Conservation (phyloP, 1,284 basidiomycete genomes). For the Tilletia setariae region DNA sequence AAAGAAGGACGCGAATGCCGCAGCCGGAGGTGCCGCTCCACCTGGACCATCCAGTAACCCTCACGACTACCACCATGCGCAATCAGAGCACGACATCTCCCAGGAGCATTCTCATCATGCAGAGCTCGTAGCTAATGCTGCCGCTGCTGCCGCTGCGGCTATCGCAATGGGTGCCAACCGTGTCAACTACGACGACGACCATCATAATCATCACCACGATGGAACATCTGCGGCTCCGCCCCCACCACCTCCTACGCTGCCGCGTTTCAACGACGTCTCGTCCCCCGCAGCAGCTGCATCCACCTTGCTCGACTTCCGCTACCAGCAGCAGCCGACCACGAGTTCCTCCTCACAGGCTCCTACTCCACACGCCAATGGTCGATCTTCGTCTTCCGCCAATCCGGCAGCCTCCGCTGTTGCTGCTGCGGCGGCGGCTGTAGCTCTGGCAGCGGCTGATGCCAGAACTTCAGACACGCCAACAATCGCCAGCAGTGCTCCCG, state of each 20-base stretch:
- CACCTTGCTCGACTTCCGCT: slow-evolving; percentile 15
- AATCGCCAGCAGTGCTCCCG: too few species aligned
- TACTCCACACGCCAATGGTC: too few species aligned
- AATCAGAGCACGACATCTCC: not conserved
- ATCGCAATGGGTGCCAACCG: not conserved
- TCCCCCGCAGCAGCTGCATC: slow-evolving; percentile 10
- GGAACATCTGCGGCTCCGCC: too few species aligned
- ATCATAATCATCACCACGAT: not conserved
- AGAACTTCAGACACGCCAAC: too few species aligned
- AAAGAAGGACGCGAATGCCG: slow-evolving; percentile 15
- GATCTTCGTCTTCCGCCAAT: too few species aligned
- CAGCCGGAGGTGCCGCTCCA: too few species aligned
- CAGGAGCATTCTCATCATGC: not conserved
- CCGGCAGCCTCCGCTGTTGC: too few species aligned
- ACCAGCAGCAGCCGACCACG: not conserved
- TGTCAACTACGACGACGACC: not conserved
- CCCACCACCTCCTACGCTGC: not conserved
- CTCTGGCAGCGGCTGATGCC: too few species aligned
- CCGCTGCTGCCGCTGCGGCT: slow-evolving; percentile 6
- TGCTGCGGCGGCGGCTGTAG: too few species aligned
- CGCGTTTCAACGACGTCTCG: slow-evolving; percentile 5
- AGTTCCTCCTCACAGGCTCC: too few species aligned
- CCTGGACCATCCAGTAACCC: slow-evolving; percentile 6
- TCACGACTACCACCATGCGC: not conserved
- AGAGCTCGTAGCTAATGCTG: slow-evolving; percentile 3